phyloP scores from a whole-genome alignment of 768 basidiomycete species.

The Pleurotus ostreatus region DNA sequence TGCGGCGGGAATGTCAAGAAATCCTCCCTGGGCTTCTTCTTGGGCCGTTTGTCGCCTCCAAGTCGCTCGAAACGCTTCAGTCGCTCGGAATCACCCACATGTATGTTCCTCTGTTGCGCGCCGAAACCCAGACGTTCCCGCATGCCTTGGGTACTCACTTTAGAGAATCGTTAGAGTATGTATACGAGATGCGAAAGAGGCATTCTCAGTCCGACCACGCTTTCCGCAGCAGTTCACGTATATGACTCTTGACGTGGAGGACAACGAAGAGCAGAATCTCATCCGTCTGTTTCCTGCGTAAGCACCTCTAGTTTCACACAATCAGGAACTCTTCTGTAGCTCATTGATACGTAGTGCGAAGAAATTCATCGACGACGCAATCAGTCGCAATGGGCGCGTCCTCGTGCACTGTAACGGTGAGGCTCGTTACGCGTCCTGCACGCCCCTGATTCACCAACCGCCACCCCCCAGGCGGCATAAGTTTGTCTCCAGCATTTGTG shows the following conservation, averaged over 20 bases:
- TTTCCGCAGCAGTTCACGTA: conserved; percentile 80
- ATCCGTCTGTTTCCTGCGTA: conserved; percentile 88
- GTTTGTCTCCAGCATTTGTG: conserved; percentile 82
- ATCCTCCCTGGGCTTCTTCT: conserved; percentile 79
- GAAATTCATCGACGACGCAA: conserved; percentile 68
- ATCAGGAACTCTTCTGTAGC: not conserved
- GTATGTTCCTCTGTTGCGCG: conserved; percentile 32
- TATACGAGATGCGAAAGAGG: conserved; percentile 85
- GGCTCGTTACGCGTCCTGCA: not conserved
- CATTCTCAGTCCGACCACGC: conserved; percentile 83
- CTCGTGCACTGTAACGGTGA: conserved; percentile 88
- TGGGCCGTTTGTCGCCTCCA: conserved; percentile 87
- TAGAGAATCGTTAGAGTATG: conserved; percentile 56
- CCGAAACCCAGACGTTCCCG: conserved; percentile 7
- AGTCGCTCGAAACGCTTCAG: conserved; percentile 67
- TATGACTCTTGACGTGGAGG: conserved; percentile 80
- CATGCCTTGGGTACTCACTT: conserved; percentile 14
- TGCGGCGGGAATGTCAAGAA: conserved; percentile 93
- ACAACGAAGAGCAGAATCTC: conserved; percentile 93
- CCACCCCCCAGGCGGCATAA: conserved; percentile 66
- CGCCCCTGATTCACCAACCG: not conserved
- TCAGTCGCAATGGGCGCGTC: conserved; percentile 61
- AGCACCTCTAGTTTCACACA: conserved; percentile 18
- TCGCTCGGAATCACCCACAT: conserved; percentile 78
- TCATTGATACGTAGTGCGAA: conserved; percentile 51